These are phyloP conservation scores for Colletotrichum paranaense DNA, from an alignment of 2,329 filamentous ascomycete genomes.

Conservation along the genomic window DNA sequence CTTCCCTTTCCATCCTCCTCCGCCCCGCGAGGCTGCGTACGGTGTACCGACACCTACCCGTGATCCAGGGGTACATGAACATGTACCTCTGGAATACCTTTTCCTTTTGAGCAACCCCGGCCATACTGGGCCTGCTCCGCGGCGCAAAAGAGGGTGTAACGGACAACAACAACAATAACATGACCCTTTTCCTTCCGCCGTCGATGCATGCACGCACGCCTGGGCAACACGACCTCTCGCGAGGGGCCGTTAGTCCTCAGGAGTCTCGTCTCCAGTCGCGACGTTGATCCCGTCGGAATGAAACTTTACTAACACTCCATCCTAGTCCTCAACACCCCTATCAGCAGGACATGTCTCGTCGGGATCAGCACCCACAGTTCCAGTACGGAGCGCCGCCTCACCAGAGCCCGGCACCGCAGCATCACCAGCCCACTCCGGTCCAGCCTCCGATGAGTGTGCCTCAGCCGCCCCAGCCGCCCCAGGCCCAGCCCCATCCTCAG, in stretches of 20 bases:
- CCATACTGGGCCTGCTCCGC: conserved; percentile 17
- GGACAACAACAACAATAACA: conserved; percentile 28
- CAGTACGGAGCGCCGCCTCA: conserved; percentile 52
- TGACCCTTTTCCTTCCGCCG: neutral
- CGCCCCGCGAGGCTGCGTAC: conserved; percentile 32
- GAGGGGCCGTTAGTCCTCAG: neutral
- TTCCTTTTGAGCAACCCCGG: conserved; percentile 22
- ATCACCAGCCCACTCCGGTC: conserved; percentile 52
- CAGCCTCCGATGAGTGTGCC: conserved; percentile 59
- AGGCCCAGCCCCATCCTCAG: conserved; percentile 40
- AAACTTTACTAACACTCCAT: conserved; percentile 38
- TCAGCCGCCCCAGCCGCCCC: conserved; percentile 47
- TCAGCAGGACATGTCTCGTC: conserved; percentile 62
- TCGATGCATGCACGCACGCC: conserved; percentile 3
- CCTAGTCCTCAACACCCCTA: conserved; percentile 58
- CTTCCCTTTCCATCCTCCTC: conserved; percentile 41
- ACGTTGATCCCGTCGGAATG: conserved; percentile 20
- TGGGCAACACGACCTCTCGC: neutral
- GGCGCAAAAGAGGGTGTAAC: conserved; percentile 29
- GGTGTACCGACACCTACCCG: neutral
- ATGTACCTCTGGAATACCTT: conserved; percentile 26
- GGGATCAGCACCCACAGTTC: conserved; percentile 57
- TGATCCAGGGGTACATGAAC: conserved; percentile 18
- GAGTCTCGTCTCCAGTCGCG: neutral
- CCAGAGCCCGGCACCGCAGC: conserved; percentile 50